Conservation (phyloP, 176 grass and related monocot species). For the Calamus simplicifolius region DNA sequence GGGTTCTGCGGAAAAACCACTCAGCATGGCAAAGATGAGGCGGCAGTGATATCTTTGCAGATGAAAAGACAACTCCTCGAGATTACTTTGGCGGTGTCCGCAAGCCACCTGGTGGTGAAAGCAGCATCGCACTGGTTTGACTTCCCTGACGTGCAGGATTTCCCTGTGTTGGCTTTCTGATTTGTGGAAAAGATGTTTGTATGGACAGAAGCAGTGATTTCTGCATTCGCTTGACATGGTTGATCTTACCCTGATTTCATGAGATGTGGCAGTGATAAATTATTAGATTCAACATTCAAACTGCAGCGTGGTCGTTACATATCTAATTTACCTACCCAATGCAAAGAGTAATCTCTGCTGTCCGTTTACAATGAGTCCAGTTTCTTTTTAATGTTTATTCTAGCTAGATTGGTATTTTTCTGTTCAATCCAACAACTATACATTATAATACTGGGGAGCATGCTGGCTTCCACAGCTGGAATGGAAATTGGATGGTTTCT, state of each 20-base stretch:
- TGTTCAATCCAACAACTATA: no score
- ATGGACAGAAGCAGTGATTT: no score
- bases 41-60: slow-evolving; percentile 80
- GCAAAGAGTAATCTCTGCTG: not conserved
- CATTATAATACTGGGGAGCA: no score
- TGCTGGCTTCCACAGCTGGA: no score
- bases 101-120: slow-evolving; percentile 87
- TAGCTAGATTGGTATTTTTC: no score
- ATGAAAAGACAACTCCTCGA: slow-evolving; percentile 49
- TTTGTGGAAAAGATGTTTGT: no score
- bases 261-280: slow-evolving; percentile 23
- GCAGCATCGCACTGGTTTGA: slow-evolving; percentile 92
- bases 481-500: no score
- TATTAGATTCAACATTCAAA: slow-evolving; percentile 57
- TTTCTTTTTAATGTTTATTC: not conserved
- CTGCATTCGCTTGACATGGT: no score
- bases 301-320: slow-evolving; percentile 27
- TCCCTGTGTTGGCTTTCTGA: no score
- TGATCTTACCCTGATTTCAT: no score
- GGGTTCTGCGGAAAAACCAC: slow-evolving; percentile 48
- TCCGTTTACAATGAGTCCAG: not conserved
- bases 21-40: slow-evolving; percentile 86
- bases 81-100: slow-evolving; percentile 82
- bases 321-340: slow-evolving; percentile 61
- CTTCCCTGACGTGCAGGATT: not conserved